These are phyloP conservation scores for Penicillium vulpinum DNA, from an alignment of 2,329 filamentous ascomycete genomes.

Conservation along the genomic window DNA sequence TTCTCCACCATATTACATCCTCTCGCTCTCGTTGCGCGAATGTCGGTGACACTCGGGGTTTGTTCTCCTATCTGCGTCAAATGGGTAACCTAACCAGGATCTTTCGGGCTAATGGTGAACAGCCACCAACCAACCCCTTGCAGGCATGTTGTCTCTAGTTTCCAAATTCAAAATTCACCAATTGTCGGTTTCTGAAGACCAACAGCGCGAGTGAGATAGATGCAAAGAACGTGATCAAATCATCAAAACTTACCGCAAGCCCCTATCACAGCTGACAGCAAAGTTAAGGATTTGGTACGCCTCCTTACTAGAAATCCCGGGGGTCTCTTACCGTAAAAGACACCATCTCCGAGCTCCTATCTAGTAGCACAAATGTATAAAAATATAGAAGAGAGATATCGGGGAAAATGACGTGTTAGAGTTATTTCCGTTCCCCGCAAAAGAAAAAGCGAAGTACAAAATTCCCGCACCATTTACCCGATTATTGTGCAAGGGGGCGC, in stretches of 20 bases:
- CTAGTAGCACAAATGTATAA: background rate
- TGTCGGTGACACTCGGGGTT: slow-evolving; percentile 20
- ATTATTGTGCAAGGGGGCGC: background rate
- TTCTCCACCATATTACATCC: background rate
- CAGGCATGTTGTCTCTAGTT: slow-evolving; percentile 5
- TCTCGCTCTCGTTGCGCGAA: slow-evolving; percentile 1
- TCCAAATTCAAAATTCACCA: background rate
- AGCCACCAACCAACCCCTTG: slow-evolving; percentile 11
- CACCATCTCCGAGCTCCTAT: slow-evolving; percentile 7
- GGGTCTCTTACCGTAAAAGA: slow-evolving; percentile 8
- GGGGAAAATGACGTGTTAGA: background rate
- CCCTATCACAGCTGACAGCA: background rate
- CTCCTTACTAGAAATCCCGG: slow-evolving; percentile 13
- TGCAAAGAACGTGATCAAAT: background rate
- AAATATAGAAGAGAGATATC: background rate
- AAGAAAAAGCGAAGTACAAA: background rate
- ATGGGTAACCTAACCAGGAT: slow-evolving; percentile 4
- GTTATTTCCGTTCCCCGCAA: background rate
- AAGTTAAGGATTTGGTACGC: background rate
- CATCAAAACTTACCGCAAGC: background rate
- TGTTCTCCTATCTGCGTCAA: slow-evolving; percentile 10
- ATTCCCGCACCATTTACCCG: background rate
- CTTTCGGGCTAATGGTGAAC: slow-evolving; percentile 11
- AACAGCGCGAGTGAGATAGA: background rate
- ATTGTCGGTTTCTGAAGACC: background rate